Evolutionary conservation across 2,329 filamentous ascomycete species (phyloP).

Genomic region (Herpotrichia juniperi): DNA sequence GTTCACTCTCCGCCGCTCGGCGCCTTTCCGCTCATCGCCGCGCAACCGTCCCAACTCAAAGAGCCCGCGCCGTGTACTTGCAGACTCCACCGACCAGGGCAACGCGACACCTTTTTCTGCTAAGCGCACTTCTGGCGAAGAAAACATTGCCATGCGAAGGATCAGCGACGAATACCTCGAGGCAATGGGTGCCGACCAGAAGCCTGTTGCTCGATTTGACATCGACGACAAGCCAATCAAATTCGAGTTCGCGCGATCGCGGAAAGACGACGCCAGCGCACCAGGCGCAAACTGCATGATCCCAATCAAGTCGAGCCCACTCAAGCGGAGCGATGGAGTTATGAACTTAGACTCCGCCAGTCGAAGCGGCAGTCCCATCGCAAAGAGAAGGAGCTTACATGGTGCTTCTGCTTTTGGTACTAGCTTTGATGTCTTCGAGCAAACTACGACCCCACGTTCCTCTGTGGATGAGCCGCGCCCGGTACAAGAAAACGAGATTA

Average conservation of each 20-base stretch:
- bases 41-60: conserved; percentile 74
- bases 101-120: conserved; percentile 66
- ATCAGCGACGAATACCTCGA: conserved; percentile 36
- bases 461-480: conserved; percentile 29
- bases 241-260: conserved; percentile 51
- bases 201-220: conserved; percentile 30
- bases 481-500: conserved; percentile 35
- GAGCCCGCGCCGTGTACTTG: conserved; percentile 80
- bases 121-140: conserved; percentile 55
- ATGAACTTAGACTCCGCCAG: conserved; percentile 84
- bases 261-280: conserved; percentile 56
- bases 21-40: conserved; percentile 61
- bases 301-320: conserved; percentile 73
- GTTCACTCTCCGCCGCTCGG: conserved; percentile 54
- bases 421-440: conserved; percentile 80
- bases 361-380: conserved; percentile 76
- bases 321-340: conserved; percentile 89
- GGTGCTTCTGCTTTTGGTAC: conserved; percentile 68
- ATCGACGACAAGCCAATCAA: conserved; percentile 54
- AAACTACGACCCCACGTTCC: conserved; percentile 38
- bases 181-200: conserved; percentile 49
- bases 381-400: conserved; percentile 88
- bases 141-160: conserved; percentile 45
- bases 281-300: conserved; percentile 54
- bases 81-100: conserved; percentile 71